Conservation (phyloP, 2,329 filamentous ascomycete species). For the Hawksworthiomyces lignivorus region DNA sequence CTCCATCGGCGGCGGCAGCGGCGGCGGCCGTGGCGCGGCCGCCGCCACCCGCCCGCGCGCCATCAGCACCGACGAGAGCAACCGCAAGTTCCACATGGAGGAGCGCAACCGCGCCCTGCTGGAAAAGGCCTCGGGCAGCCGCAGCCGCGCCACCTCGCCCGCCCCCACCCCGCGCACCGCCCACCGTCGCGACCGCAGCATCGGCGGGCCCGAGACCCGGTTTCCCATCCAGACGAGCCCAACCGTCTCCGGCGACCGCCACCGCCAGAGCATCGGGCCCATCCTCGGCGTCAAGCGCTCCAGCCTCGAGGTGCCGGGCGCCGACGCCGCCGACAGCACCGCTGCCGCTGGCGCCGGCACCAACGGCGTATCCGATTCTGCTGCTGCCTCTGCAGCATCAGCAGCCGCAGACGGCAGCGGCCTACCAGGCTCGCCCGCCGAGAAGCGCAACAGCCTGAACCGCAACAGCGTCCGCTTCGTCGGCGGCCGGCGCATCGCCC, state of each 20-base stretch:
- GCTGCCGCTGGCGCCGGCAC: constrained; percentile 17
- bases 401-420: neutral
- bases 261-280: constrained; percentile 43
- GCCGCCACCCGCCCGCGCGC: constrained; percentile 57
- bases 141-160: constrained; percentile 69
- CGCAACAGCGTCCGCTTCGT: constrained; percentile 46
- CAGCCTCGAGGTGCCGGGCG: constrained; percentile 74
- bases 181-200: constrained; percentile 76
- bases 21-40: constrained; percentile 22
- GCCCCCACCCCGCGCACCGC: constrained; percentile 43
- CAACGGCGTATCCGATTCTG: constrained; percentile 19
- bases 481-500: constrained; percentile 41
- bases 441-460: constrained; percentile 59
- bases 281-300: constrained; percentile 48
- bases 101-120: constrained; percentile 80
- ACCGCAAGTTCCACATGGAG: constrained; percentile 88
- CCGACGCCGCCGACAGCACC: constrained; percentile 13
- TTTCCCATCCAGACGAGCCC: constrained; percentile 73
- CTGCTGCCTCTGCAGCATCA: neutral
- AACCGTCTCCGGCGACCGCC: constrained; percentile 44
- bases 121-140: constrained; percentile 53
- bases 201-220: constrained; percentile 63
- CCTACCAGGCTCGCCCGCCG: constrained; percentile 18
- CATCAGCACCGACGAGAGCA: constrained; percentile 92
- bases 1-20: constrained; percentile 34